Evolutionary conservation across 192 early-diverging fungal genomes (phyloP).

Genomic region (Mortierella antarctica): DNA sequence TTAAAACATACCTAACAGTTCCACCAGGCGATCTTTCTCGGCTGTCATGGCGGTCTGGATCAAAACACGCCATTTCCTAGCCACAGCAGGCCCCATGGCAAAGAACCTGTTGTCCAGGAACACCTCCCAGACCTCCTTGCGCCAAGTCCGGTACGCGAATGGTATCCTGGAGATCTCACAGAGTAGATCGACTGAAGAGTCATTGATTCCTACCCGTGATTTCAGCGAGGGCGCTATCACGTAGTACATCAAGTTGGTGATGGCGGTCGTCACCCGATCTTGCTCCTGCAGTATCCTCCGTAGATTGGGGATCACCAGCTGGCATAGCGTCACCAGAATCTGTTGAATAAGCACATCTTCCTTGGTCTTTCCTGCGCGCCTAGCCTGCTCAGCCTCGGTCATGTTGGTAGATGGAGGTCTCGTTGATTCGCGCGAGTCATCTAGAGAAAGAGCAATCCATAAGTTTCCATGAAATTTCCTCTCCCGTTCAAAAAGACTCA

Average conservation of each 20-base stretch:
- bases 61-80: slow-evolving; percentile 74
- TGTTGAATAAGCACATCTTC: slow-evolving; percentile 75
- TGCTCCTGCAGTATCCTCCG: slow-evolving; percentile 77
- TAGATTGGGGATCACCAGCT: slow-evolving; percentile 73
- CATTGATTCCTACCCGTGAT: slow-evolving; percentile 52
- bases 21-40: slow-evolving; percentile 83
- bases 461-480: neutral
- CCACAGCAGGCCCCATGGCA: slow-evolving; percentile 63
- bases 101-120: slow-evolving; percentile 81
- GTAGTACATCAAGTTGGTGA: slow-evolving; percentile 87
- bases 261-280: slow-evolving; percentile 70
- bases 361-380: slow-evolving; percentile 64
- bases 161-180: slow-evolving; percentile 71
- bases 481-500: neutral
- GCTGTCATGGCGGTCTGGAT: slow-evolving; percentile 74
- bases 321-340: slow-evolving; percentile 61
- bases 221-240: slow-evolving; percentile 77
- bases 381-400: slow-evolving; percentile 53
- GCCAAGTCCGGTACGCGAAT: slow-evolving; percentile 71
- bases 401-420: slow-evolving; percentile 40
- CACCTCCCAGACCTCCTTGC: slow-evolving; percentile 83
- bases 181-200: slow-evolving; percentile 66
- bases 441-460: neutral
- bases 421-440: slow-evolving; percentile 40
- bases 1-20: slow-evolving; percentile 67